Evolutionary conservation across 1,284 basidiomycete genomes (phyloP), one percentile per base, ranked within the genome.

Genomic region (Cutaneotrichosporon daszewskae): DNA sequence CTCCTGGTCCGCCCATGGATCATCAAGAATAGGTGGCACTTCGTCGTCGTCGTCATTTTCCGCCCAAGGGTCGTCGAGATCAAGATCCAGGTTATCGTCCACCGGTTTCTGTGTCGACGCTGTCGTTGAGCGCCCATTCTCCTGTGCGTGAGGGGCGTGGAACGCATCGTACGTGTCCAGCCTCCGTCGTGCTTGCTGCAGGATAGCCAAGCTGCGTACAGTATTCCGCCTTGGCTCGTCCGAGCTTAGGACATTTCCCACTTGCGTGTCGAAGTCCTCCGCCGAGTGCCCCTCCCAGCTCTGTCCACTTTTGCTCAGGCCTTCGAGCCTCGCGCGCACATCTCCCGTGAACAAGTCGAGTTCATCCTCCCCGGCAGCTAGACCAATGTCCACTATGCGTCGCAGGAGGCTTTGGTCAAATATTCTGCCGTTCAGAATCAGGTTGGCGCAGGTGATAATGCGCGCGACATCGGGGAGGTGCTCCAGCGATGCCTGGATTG

Each of bases 21-120:
- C 58, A 26, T 59, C 57, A 3, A 62, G 34, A 2, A 53, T 37
- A 12, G 51, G 31, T 17, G 47, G 33, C 17, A 38, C 39, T 8
- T 39, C 36, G 11, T 38, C 39, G 31, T 36, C 42, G 2, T 38
- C 39, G 4, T 29, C 40, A 18, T 79, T 22, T 4, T 82, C 79
- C 20, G 74, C 81, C 85, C 85, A 90, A 10, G 87, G 85, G 66
- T 90, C 86, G 58, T 88, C 69, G 23, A 62, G 37, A 11, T 72
- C 86, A 20, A 65, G 49, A 18, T 43, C 49, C n/a, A 3, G 37
- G 28, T 31, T 6, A 11, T 5, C 19, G 14, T 46, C 31, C 7
- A 19, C 22, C 19, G 27, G 18, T 34, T 24, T 33, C 31, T 44
- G 31, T 10, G 35, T 33, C 6, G 22, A 29, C 26, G n/a, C 19